A percentile compares a stretch with the other conserved stretches of the same genome.
Conservation (phyloP, 2,329 filamentous ascomycete genomes). For the Colletotrichum musicola region DNA sequence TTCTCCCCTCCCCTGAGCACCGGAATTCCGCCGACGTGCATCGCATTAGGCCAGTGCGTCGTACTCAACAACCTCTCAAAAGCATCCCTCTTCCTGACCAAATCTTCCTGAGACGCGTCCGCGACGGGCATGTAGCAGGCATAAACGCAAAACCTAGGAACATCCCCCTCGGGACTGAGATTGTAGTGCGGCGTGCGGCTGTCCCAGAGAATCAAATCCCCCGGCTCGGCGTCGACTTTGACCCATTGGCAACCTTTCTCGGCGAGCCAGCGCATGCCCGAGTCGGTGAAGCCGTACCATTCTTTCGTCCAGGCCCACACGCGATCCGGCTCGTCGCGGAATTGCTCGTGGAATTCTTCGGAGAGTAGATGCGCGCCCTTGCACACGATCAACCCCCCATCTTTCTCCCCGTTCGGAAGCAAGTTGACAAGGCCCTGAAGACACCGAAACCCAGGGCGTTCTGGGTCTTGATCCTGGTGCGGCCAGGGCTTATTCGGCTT, state of each 20-base stretch:
- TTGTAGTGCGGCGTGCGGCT: constrained; percentile 39
- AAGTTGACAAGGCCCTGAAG: constrained; percentile 64
- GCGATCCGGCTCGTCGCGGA: constrained; percentile 36
- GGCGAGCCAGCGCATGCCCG: constrained; percentile 40
- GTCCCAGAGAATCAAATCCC: constrained; percentile 53
- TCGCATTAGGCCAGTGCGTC: constrained; percentile 48
- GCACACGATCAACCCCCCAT: constrained; percentile 52
- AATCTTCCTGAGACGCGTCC: constrained; percentile 40
- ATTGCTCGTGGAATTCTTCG: constrained; percentile 51
- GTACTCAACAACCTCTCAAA: constrained; percentile 44
- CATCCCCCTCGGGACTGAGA: constrained; percentile 33
- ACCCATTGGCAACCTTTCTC: constrained; percentile 36
- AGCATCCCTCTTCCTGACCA: constrained; percentile 38
- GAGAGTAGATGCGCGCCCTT: constrained; percentile 45
- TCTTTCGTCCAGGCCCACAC: constrained; percentile 45
- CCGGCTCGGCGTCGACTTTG: constrained; percentile 49
- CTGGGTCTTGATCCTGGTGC: constrained; percentile 57
- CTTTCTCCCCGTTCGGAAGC: constrained; percentile 49
- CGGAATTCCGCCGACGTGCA: constrained; percentile 22
- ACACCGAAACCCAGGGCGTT: constrained; percentile 61
- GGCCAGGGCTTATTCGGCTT: constrained; percentile 57
- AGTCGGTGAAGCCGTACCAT: constrained; percentile 37
- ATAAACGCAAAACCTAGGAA: constrained; percentile 42
- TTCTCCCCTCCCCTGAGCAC: constrained; percentile 12
- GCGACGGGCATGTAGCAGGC: constrained; percentile 41